phyloP scores from a whole-genome alignment of 202 grass and related monocot genomes.

The Brachypodium distachyon region DNA sequence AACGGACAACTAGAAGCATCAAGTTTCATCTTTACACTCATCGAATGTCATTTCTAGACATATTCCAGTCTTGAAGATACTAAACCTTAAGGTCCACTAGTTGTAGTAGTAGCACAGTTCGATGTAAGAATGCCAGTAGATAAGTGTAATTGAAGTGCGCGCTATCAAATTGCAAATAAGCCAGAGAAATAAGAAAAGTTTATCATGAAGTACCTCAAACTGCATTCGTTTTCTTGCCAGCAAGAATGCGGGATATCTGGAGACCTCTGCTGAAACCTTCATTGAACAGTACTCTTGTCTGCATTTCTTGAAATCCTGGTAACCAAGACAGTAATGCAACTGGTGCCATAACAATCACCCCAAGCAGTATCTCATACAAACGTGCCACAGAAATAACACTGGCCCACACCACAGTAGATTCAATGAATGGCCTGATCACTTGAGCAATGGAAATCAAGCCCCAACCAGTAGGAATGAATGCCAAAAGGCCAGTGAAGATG shows the following conservation, averaged over 20 bases:
- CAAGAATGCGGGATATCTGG: conserved; percentile 83
- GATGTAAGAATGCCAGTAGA: neutral
- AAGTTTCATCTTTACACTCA: neutral
- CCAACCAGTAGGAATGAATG: conserved; percentile 95
- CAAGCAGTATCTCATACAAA: conserved; percentile 88
- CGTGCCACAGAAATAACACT: conserved; percentile 69
- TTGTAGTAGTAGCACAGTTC: neutral
- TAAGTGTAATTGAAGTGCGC: neutral
- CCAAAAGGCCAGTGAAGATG: conserved; percentile 82
- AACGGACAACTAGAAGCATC: neutral
- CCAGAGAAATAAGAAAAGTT: neutral
- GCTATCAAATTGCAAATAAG: neutral
- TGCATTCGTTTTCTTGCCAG: conserved; percentile 70
- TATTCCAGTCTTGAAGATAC: neutral
- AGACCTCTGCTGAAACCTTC: conserved; percentile 96
- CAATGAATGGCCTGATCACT: conserved; percentile 91
- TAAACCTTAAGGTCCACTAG: neutral
- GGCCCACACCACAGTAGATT: conserved; percentile 71
- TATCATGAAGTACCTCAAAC: conserved; percentile 57
- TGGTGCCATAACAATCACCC: conserved; percentile 70
- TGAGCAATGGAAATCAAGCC: conserved; percentile 89
- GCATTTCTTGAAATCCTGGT: conserved; percentile 98
- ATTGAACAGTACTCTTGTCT: conserved; percentile 93
- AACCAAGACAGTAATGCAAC: conserved; percentile 87
- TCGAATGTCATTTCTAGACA: neutral